Evolutionary conservation across 768 basidiomycete genomes (phyloP).

Genomic region (Porpolomopsis calyptriformis): DNA sequence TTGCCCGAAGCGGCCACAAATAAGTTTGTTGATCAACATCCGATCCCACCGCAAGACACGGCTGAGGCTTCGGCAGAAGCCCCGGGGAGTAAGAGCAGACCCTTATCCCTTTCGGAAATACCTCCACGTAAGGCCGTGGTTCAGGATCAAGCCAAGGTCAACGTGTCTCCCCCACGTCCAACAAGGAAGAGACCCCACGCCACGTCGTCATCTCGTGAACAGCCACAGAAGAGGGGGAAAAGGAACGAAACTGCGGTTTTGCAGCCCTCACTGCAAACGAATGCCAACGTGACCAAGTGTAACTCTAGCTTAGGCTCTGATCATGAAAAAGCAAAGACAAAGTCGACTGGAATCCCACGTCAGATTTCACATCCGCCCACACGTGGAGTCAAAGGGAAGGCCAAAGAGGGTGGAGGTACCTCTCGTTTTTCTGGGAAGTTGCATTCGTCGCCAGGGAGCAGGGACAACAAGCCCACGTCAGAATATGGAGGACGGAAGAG

Average conservation of each 20-base stretch:
- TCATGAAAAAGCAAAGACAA: background rate
- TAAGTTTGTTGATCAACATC: background rate
- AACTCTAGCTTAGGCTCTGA: background rate
- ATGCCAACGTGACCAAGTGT: background rate
- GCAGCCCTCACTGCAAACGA: background rate
- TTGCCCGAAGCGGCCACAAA: background rate
- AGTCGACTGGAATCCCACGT: background rate
- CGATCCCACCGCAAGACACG: background rate
- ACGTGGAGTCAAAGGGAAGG: background rate
- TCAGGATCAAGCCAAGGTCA: background rate
- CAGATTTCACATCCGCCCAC: background rate
- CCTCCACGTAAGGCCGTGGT: background rate
- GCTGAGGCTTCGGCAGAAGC: background rate
- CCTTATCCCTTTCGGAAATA: background rate
- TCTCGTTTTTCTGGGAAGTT: background rate
- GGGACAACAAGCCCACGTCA: background rate
- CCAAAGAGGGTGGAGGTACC: background rate
- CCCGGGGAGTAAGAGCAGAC: background rate
- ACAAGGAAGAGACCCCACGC: conserved; percentile 38
- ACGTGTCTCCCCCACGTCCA: conserved; percentile 30
- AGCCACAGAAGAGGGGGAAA: conserved; percentile 24
- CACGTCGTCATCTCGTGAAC: conserved; percentile 12
- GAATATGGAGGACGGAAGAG: background rate
- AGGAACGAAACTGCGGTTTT: conserved; percentile 6
- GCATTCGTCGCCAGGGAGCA: background rate